Evolutionary conservation across 305 asterid genomes (phyloP), one percentile per base, ranked within the genome.

Genomic region (Fraxinus xanthoxyloides): DNA sequence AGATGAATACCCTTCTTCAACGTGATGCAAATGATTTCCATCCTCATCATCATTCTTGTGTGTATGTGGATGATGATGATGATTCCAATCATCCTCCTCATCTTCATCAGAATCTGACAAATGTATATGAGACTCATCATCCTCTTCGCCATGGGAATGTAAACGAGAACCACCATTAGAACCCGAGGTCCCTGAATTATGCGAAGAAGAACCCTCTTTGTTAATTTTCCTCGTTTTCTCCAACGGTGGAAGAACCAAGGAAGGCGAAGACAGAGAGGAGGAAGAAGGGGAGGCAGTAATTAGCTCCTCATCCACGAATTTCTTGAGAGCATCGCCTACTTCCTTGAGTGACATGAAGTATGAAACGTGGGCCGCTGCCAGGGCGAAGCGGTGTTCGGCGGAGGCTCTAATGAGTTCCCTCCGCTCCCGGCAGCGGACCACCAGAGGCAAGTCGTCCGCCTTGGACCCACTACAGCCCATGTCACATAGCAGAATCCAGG

Each of bases 401-500:
- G 98, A 97, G 75, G 91, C 90, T 85, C 91, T 95, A 23, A 96
- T 86, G 65, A 96, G 89, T 40, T 94, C 95, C 30, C 90, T 86
- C 80, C 99, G 81, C 90, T 93, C 93, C 10, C 92, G 92, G 85
- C 99, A 94, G 35, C 98, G 93, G 61, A 90, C 86, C 65, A 94
- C 98, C 82, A 94, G 77, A 65, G 94, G 97, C 81, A 92, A 83
- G 85, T 90, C 91, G 31, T 93, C 97, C 70, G 88, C 90, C 85
- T 94, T 94, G 32, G 99, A 96, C 82, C 81, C 97, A 61, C 87
- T 90, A 80, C 99, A 96, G 10, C 99, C 99, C 98, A 95, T 94
- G 19, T 48, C 54, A 72, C 70, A 30, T 56, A 48, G 63, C 73
- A 54, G 83, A 65, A 78, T 51, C 77, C 46, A 6, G 67, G 32